Evolutionary conservation across 345 rosid genomes (phyloP).

Genomic region (rapeseed (Brassica napus)): Da-Ae NC_063446.1:62118501-62119000

Average conservation of each 20-base stretch:
- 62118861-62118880: background rate
- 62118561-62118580: conserved; percentile 5
- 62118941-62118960: conserved; percentile 55
- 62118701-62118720: conserved; percentile 55
- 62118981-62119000: conserved; percentile 52
- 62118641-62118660: conserved; percentile 76
- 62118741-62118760: background rate
- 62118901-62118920: conserved; percentile 55
- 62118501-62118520: conserved; percentile 73
- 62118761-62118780: conserved; percentile 8
- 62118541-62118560: background rate
- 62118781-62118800: conserved; percentile 89
- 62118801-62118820: conserved; percentile 78
- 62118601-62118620: conserved; percentile 51
- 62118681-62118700: conserved; percentile 89
- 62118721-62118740: background rate
- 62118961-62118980: conserved; percentile 46
- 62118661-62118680: conserved; percentile 65
- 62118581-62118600: background rate
- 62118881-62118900: background rate
- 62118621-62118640: conserved; percentile 82
- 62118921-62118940: conserved; percentile 62
- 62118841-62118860: conserved; percentile 30
- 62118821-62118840: conserved; percentile 79
- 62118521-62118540: conserved; percentile 52